Evolutionary conservation across 2,329 filamentous ascomycete species (phyloP), one percentile per base, ranked within the genome.

Genomic region (Fusarium nurragi): DNA sequence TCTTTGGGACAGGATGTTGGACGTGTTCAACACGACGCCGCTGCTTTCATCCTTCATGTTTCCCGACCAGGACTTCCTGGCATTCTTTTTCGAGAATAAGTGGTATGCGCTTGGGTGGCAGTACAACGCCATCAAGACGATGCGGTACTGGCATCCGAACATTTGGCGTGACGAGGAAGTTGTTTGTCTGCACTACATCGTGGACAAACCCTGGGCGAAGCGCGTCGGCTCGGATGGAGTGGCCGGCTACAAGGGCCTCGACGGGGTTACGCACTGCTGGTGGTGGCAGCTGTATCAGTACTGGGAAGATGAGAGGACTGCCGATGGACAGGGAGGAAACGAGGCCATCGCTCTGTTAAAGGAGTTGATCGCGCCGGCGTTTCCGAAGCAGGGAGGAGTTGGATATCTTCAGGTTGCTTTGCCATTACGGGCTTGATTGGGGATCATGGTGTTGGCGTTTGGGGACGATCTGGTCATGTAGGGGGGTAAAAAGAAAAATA

Each of bases 101-200:
- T 69, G 67, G 67, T 55, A 64, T 13, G 67, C 65, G 2, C 26
- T 69, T 10, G 65, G 67, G 7, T 69, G 67, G 67, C 65, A 69
- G 44, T 69, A 64, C 16, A 69, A 69, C 4, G 67, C 67, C 0
- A 64, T 69, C 36, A 69, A 69, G 43, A 69, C 67, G 3, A 69
- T 69, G 67, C 49, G 63, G 8, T 65, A 69, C 37, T 69, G 67
- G 67, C 67, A 69, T 30, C 53, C 63, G 0, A 54, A 68, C 8
- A 64, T 69, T 13, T 69, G 67, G 67, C 54, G 65, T 3, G 67
- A 69, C 2, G 65, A 69, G n/a, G 60, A 67, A 5, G 65, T 69
- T 1, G 25, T 69, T 1, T 69, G 67, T 3, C 40, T 69, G 2
- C 67, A 69, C 21, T 69, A 69, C 21, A 69, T 69, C 2, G 67